Percentiles rank a stretch among this genome's conserved stretches.
phyloP scores from a whole-genome alignment of 306 rosid species.

The Trifolium subterraneum region DNA sequence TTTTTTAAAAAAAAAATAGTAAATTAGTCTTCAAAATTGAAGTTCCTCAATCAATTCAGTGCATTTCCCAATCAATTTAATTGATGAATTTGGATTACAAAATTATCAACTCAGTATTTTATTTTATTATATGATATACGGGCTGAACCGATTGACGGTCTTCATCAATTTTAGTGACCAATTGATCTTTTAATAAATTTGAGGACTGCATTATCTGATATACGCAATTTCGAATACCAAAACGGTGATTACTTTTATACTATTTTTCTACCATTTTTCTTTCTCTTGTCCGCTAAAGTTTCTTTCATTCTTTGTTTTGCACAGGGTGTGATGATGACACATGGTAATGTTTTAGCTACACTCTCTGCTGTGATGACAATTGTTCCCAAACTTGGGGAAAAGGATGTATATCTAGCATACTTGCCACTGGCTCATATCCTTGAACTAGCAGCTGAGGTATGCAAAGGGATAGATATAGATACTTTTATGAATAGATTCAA shows the following conservation, averaged over 20 bases:
- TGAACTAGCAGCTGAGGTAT: slow-evolving; percentile 96
- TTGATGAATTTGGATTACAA: background rate
- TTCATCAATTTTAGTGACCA: background rate
- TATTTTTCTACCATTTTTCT: background rate
- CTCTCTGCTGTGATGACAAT: slow-evolving; percentile 86
- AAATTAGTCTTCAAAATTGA: background rate
- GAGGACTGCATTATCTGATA: background rate
- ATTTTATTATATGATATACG: background rate
- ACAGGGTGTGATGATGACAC: slow-evolving; percentile 99
- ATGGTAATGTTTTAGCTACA: slow-evolving; percentile 86
- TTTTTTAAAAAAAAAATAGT: background rate
- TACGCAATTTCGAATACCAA: background rate
- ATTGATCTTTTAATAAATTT: background rate
- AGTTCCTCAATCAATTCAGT: background rate
- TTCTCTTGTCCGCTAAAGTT: background rate
- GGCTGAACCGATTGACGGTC: background rate
- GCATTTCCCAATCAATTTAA: background rate
- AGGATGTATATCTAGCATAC: slow-evolving; percentile 85
- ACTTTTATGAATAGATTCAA: slow-evolving; percentile 33
- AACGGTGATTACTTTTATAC: background rate
- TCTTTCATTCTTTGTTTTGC: slow-evolving; percentile 29
- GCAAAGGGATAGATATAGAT: slow-evolving; percentile 38
- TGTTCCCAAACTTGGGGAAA: slow-evolving; percentile 77
- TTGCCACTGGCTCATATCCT: slow-evolving; percentile 98
- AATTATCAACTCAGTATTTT: background rate